Evolutionary conservation across 2,329 filamentous ascomycete genomes (phyloP).

Genomic region (Lachnellula arida): DNA sequence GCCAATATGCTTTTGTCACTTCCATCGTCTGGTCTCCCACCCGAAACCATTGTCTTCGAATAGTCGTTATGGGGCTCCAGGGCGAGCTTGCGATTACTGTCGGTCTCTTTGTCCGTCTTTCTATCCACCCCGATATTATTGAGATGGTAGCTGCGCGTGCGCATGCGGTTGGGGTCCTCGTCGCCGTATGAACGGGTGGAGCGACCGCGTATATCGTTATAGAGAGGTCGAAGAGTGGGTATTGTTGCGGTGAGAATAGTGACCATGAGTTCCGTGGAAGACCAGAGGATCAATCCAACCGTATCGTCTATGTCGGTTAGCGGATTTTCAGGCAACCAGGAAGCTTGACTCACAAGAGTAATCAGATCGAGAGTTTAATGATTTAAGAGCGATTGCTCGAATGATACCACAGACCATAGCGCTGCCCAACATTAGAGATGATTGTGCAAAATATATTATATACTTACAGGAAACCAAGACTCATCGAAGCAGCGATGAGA

Average conservation of each 20-base stretch:
- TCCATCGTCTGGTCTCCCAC: too few species aligned
- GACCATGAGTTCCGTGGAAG: conserved; percentile 32
- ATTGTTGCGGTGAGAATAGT: conserved; percentile 32
- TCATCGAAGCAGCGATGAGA: conserved; percentile 34
- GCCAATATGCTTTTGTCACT: too few species aligned
- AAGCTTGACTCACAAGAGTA: conserved; percentile 5
- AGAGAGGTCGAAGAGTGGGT: conserved; percentile 28
- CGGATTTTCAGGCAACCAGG: too few species aligned
- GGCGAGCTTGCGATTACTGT: too few species aligned
- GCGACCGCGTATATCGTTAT: conserved; percentile 2
- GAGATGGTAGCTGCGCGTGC: too few species aligned
- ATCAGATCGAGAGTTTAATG: conserved; percentile 1
- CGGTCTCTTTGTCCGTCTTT: too few species aligned
- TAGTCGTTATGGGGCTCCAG: too few species aligned
- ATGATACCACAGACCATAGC: conserved; percentile 6
- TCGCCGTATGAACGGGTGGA: too few species aligned
- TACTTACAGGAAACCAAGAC: conserved; percentile 33
- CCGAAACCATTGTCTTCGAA: too few species aligned
- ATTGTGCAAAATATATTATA: neutral
- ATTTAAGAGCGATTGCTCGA: conserved; percentile 2
- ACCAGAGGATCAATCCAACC: conserved; percentile 42
- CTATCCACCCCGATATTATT: too few species aligned
- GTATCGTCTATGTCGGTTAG: conserved; percentile 14
- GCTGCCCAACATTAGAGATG: neutral
- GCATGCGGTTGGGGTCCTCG: too few species aligned